A percentile compares a stretch with the other conserved stretches of the same genome.
These are phyloP conservation scores for Microcera coccophila DNA, from an alignment of 2,329 filamentous ascomycete species.

Conservation along the genomic window DNA sequence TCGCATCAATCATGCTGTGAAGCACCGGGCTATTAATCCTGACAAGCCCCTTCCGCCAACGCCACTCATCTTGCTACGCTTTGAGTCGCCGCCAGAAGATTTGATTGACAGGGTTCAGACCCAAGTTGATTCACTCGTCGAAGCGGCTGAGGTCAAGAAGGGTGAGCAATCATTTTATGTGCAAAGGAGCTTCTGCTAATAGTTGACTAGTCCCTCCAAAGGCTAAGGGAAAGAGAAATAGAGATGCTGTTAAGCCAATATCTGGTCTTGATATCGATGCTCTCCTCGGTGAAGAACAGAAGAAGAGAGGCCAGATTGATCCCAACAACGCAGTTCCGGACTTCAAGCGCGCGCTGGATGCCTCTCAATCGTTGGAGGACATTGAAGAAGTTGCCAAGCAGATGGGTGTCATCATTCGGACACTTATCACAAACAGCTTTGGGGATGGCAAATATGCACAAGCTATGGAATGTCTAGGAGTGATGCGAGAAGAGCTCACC, in stretches of 20 bases:
- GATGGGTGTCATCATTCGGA: conserved; percentile 67
- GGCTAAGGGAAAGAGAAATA: conserved; percentile 66
- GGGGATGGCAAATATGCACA: conserved; percentile 71
- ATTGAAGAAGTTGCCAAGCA: conserved; percentile 68
- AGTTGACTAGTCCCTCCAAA: conserved; percentile 65
- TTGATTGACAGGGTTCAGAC: conserved; percentile 55
- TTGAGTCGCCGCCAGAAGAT: conserved; percentile 66
- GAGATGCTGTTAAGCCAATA: conserved; percentile 72
- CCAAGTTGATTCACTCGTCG: conserved; percentile 61
- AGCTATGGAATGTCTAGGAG: conserved; percentile 70
- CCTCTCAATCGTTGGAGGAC: conserved; percentile 55
- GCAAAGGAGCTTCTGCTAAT: conserved; percentile 15
- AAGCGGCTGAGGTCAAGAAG: conserved; percentile 77
- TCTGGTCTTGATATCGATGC: conserved; percentile 85
- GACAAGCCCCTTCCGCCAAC: conserved; percentile 59
- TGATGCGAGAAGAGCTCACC: conserved; percentile 73
- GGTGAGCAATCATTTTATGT: conserved; percentile 41
- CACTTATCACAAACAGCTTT: conserved; percentile 67
- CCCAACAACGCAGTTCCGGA: conserved; percentile 79
- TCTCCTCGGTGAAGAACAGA: conserved; percentile 60
- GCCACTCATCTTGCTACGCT: conserved; percentile 64
- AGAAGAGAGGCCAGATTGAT: conserved; percentile 43
- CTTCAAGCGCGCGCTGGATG: conserved; percentile 74
- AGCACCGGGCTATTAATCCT: conserved; percentile 73
- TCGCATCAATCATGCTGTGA: conserved; percentile 80